Base-by-base conservation (phyloP, 1,139 yeast genomes). In the Debaryomycetaceae sp. region DNA sequence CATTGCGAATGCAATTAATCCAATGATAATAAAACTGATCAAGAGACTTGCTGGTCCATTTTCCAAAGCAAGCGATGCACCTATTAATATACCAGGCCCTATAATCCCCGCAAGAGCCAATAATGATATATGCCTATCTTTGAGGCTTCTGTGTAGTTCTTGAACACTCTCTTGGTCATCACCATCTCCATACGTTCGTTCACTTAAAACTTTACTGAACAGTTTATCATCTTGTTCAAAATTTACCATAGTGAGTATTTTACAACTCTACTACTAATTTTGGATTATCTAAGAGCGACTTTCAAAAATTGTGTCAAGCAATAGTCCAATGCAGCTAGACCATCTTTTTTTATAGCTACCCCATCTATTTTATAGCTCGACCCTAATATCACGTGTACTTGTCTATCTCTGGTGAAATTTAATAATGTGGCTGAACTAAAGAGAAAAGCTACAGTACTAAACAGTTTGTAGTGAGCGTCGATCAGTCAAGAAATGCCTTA, bases 61-160 rank as follows among this genome's bases (percentile, higher is more conserved):
- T 13, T 61, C 51, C 17, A 74, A 54, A 0, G 79, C 78, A 22
- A 63, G 52, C 6, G 75, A 70, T 0, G 78, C 75, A 34, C 78
- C 78, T 6, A 73, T 63, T 35, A 73, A 55, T 30, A 73, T 71
- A 42, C 80, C 81, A 0, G 81, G 81, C 0, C 81, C 81, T 45
- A 76, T 74, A 34, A 75, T 74, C 33, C 82, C 82, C 3, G 79
- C 80, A 14, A 76, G 55, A 2, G 80, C 79, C 37, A 76, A 61
- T 41, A 76, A 57, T 5, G 74, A 66, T 35, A 66, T 59, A 52
- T 69, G 78, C 37, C 77, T 58, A 45, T 68, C 70, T 43, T 70
- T 70, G n/a, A 70, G 56, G 14, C 57, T 58, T 33, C 72, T 53
- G 41, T 68, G 63, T 36, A 68, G 51, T 17, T 39, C 26, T 8